Base-by-base conservation (phyloP, 2,329 filamentous ascomycete genomes). In the Fusarium stilboides region DNA sequence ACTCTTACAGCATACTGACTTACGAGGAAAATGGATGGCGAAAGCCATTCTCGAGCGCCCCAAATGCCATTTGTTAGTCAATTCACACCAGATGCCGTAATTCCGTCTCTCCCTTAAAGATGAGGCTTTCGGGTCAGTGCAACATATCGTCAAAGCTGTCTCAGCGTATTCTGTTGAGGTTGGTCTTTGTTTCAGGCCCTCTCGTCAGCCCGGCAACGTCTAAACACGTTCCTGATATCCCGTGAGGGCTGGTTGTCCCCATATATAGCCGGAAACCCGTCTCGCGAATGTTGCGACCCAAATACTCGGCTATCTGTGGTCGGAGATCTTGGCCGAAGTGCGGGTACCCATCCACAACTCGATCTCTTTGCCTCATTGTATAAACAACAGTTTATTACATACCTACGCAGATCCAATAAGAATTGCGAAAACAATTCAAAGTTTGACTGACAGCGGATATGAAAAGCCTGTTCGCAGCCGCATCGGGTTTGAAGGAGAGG, bases 181-280 rank as follows among this genome's bases (percentile, higher is more conserved):
- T 37, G 36, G 17, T 44, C 22, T 39, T 19, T 40, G 17, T 46
- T 37, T 31, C 17, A 58, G 36, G 31, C 45, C 43, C 46, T 54
- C 19, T 57, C n/a, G 28, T 60, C 37, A 44, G 28, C 37, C 40
- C 37, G 47, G 53, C 58, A 52, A 63, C 63, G 17, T 50, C 50
- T 33, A 42, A 24, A 46, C 49, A 51, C 45, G 49, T 65, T 64
- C 49, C 54, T 59, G 47, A 42, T 37, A 34, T n/a, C 9, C 42
- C 44, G 26, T 26, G 24, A 47, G 33, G 24, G 28, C 31, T 46
- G 13, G 9, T 8, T 26, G 61, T 58, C 63, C 19, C 67, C 67
- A 71, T 65, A 65, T 53, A 68, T 68, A 68, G 37, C 67, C 57
- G 59, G 45, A 36, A 47, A 42, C 28, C 40, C 37, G 50, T 36